Percentiles rank a stretch among this genome's conserved stretches.
Conservation (phyloP, 2,329 filamentous ascomycete species). For the Ceratocystis albifundus region DNA sequence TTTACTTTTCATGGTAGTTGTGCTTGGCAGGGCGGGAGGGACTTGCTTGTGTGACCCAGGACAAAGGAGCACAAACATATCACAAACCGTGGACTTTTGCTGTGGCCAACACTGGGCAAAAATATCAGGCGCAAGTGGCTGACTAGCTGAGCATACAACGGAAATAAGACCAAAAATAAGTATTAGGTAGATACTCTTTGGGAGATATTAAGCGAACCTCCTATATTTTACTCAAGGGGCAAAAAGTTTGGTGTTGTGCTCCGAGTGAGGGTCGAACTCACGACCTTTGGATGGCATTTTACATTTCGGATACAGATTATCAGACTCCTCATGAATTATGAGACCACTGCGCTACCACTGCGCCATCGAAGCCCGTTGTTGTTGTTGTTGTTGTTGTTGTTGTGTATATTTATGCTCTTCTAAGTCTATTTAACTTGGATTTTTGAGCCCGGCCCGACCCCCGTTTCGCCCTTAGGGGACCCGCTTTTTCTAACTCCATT, state of each 20-base stretch:
- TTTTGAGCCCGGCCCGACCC: too few relatives aligned
- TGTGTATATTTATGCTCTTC: too few relatives aligned
- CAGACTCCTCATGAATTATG: slow-evolving; percentile 23
- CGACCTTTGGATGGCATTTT: slow-evolving; percentile 24
- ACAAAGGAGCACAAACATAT: not conserved
- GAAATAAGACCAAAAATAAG: not conserved
- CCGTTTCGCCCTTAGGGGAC: too few relatives aligned
- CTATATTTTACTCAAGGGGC: not conserved
- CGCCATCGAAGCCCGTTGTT: slow-evolving; percentile 23
- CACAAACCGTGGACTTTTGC: too few relatives aligned
- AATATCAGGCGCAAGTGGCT: not conserved
- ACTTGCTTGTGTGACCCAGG: not conserved
- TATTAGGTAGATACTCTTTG: not conserved
- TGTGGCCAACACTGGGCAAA: too few relatives aligned
- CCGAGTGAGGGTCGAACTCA: slow-evolving; percentile 25
- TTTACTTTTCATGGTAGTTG: not conserved
- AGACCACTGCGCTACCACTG: slow-evolving; percentile 23
- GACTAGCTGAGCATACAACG: not conserved
- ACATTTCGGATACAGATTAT: slow-evolving; percentile 5
- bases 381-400: too few relatives aligned
- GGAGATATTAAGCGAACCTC: not conserved
- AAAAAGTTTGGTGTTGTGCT: slow-evolving; percentile 17
- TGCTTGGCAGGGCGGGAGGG: not conserved
- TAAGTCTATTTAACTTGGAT: too few relatives aligned
- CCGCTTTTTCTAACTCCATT: too few relatives aligned